A percentile compares a stretch with the other conserved stretches of the same genome.
phyloP scores from a whole-genome alignment of 75 land plant species.

The Ceratopteris richardii region DNA sequence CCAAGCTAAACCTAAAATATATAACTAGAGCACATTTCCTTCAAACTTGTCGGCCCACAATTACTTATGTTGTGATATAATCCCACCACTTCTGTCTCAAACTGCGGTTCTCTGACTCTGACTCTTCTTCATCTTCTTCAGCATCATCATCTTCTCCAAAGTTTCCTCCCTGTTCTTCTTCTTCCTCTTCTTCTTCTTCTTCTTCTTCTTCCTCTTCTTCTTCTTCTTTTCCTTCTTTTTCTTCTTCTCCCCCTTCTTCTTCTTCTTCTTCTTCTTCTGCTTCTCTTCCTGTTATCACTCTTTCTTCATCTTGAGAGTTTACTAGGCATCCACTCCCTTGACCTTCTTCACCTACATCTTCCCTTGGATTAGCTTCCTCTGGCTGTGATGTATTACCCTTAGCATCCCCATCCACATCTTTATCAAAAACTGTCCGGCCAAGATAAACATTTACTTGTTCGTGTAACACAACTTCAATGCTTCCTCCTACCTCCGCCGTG shows the following conservation, averaged over 20 bases:
- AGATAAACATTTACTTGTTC: background rate
- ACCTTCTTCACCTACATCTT: too few relatives aligned
- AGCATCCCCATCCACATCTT: background rate
- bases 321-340: too few relatives aligned
- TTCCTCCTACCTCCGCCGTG: background rate
- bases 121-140: slow-evolving; percentile 32
- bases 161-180: background rate
- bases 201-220: slow-evolving; percentile 16
- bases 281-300: background rate
- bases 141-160: slow-evolving; percentile 1
- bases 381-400: too few relatives aligned
- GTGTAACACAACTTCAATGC: slow-evolving; percentile 1
- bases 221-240: slow-evolving; percentile 9
- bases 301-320: too few relatives aligned
- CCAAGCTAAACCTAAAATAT: too few relatives aligned
- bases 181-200: slow-evolving; percentile 11
- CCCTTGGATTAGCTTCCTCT: background rate
- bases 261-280: slow-evolving; percentile 6
- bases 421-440: background rate
- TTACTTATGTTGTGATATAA: slow-evolving; percentile 45
- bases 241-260: slow-evolving; percentile 2
- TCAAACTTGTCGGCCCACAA: too few relatives aligned
- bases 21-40: too few relatives aligned
- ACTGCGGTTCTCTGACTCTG: slow-evolving; percentile 30
- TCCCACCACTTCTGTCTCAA: slow-evolving; percentile 65